Conservation (phyloP, 441 rosid genomes). For the Omphalea diandra region DNA sequence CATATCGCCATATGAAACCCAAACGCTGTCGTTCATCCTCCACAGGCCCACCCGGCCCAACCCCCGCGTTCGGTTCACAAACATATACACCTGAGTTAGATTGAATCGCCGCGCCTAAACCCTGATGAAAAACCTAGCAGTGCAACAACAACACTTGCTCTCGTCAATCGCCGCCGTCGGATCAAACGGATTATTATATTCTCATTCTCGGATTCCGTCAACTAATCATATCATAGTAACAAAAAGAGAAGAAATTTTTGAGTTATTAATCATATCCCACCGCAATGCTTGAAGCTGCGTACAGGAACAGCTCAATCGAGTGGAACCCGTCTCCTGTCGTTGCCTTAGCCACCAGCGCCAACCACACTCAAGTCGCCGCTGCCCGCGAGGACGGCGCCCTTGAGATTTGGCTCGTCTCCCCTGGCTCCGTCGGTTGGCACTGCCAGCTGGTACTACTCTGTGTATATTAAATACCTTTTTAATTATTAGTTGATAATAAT, state of each 20-base stretch:
- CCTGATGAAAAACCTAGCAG: conserved; percentile 6
- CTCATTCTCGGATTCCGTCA: not conserved
- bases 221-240: too few species aligned
- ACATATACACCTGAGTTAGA: not conserved
- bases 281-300: conserved; percentile 52
- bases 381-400: conserved; percentile 94
- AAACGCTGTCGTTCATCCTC: too few species aligned
- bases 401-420: conserved; percentile 94
- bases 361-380: conserved; percentile 75
- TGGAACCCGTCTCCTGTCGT: conserved; percentile 94
- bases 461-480: too few species aligned
- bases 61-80: conserved; percentile 1
- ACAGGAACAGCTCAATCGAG: conserved; percentile 68
- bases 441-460: conserved; percentile 87
- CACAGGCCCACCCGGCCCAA: not conserved
- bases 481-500: not conserved
- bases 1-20: too few species aligned
- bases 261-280: too few species aligned
- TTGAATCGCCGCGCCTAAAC: conserved; percentile 19
- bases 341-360: conserved; percentile 76
- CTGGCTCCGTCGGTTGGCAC: conserved; percentile 94
- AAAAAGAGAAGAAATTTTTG: too few species aligned
- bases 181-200: not conserved
- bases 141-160: too few species aligned
- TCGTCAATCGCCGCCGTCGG: not conserved